These are phyloP conservation scores for Tetragonia tetragonoides DNA, from an alignment of 148 eudicot genomes.

Conservation along the genomic window DNA sequence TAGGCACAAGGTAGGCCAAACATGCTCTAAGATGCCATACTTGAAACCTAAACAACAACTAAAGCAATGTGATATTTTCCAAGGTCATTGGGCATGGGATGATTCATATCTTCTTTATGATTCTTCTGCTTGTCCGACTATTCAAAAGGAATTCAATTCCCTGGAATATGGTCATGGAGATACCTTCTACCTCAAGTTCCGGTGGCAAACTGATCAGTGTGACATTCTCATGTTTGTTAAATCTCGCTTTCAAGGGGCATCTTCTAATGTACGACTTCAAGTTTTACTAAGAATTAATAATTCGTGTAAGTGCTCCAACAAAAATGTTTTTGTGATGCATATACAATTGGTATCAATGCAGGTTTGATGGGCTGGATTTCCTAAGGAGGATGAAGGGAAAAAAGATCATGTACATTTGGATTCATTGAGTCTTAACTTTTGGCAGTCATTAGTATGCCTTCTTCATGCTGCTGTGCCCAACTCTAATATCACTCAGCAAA, in stretches of 20 bases:
- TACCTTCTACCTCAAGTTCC: slow-evolving; percentile 33
- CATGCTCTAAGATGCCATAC: too few relatives aligned
- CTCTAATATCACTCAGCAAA: slow-evolving; percentile 21
- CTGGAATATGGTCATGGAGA: slow-evolving; percentile 36
- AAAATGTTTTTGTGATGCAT: too few relatives aligned
- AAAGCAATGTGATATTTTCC: slow-evolving; percentile 25
- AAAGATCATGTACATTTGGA: slow-evolving; percentile 60
- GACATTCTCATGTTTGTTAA: slow-evolving; percentile 35
- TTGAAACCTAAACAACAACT: background rate
- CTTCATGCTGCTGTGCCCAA: slow-evolving; percentile 40
- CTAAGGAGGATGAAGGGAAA: slow-evolving; percentile 42
- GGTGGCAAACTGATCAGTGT: slow-evolving; percentile 46
- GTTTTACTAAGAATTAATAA: too few relatives aligned
- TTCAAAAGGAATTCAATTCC: slow-evolving; percentile 41
- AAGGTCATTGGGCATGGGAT: slow-evolving; percentile 38
- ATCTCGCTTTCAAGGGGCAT: too few relatives aligned
- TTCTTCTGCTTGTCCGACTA: slow-evolving; percentile 28
- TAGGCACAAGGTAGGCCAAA: too few relatives aligned
- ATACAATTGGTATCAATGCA: slow-evolving; percentile 9
- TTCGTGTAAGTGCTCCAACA: too few relatives aligned
- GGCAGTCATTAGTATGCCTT: slow-evolving; percentile 49
- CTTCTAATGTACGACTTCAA: too few relatives aligned
- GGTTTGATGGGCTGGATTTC: slow-evolving; percentile 51
- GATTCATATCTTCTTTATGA: slow-evolving; percentile 36
- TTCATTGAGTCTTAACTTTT: slow-evolving; percentile 49